These are phyloP conservation scores for Solanum infundibuliforme DNA, from an alignment of 257 asterid genomes.

Conservation along the genomic window DNA sequence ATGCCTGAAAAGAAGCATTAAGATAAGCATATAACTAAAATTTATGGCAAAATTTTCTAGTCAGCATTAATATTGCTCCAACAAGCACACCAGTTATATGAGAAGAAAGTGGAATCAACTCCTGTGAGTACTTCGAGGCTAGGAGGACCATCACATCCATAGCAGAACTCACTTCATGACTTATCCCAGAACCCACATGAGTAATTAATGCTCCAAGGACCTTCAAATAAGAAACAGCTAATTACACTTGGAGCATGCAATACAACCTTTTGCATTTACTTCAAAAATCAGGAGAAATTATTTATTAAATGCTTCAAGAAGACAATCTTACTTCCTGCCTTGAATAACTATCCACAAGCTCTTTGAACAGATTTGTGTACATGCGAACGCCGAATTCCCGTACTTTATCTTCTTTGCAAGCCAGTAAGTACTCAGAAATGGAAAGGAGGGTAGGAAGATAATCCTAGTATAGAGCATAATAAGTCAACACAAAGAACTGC, in stretches of 20 bases:
- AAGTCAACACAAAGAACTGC: conserved; percentile 3
- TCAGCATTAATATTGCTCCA: not conserved
- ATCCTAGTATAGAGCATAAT: conserved; percentile 39
- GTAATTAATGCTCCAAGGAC: conserved; percentile 76
- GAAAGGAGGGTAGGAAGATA: conserved; percentile 61
- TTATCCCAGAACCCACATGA: conserved; percentile 78
- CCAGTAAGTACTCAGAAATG: conserved; percentile 56
- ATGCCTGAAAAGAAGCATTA: conserved; percentile 40
- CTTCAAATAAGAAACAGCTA: conserved; percentile 20
- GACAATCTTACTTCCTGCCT: conserved; percentile 69
- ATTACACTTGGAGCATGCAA: conserved; percentile 14
- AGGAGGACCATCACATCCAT: conserved; percentile 60
- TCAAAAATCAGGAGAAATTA: not conserved
- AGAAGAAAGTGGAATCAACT: conserved; percentile 59
- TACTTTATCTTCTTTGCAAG: conserved; percentile 70
- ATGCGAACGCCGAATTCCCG: conserved; percentile 61
- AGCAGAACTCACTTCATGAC: conserved; percentile 64
- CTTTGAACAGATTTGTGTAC: conserved; percentile 57
- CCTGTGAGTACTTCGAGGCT: conserved; percentile 55
- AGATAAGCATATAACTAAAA: conserved; percentile 3
- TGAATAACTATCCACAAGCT: conserved; percentile 49
- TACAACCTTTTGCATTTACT: not conserved
- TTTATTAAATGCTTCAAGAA: conserved; percentile 1
- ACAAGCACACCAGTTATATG: conserved; percentile 51
- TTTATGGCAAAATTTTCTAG: not conserved